phyloP scores from a whole-genome alignment of 805 yeast genomes.

The Jamesozyma jinghongensis region DNA sequence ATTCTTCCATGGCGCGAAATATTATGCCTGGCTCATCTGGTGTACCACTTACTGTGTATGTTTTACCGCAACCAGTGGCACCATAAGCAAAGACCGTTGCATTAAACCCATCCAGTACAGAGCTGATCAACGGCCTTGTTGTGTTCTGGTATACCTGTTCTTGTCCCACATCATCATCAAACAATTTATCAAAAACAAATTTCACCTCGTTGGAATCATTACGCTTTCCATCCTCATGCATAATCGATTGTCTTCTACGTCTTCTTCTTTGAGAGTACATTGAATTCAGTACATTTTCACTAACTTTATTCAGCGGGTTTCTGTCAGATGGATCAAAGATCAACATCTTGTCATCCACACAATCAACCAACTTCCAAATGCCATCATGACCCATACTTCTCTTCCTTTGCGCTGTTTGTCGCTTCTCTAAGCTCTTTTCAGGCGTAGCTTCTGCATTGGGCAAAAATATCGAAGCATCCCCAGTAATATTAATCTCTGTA shows the following conservation, averaged over 20 bases:
- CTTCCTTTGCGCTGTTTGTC: constrained; percentile 2
- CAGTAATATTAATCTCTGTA: not conserved
- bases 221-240: not conserved
- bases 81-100: constrained; percentile 95
- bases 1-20: constrained; percentile 65
- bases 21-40: constrained; percentile 70
- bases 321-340: constrained; percentile 78
- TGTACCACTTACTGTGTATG: constrained; percentile 79
- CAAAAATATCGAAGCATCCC: constrained; percentile 1
- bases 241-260: constrained; percentile 7
- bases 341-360: constrained; percentile 77
- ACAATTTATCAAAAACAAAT: constrained; percentile 73
- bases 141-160: constrained; percentile 58
- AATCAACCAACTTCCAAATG: constrained; percentile 61
- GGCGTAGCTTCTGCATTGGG: not conserved
- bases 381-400: constrained; percentile 35
- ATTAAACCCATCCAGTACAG: constrained; percentile 75
- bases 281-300: constrained; percentile 23
- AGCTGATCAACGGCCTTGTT: constrained; percentile 61
- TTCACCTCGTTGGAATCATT: constrained; percentile 44
- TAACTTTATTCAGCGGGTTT: constrained; percentile 40
- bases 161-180: constrained; percentile 59
- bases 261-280: constrained; percentile 19
- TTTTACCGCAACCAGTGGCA: constrained; percentile 97
- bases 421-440: not conserved